Base-by-base conservation (phyloP, 208 protist genomes). In the Acanthamoeba culbertsoni region DNA sequence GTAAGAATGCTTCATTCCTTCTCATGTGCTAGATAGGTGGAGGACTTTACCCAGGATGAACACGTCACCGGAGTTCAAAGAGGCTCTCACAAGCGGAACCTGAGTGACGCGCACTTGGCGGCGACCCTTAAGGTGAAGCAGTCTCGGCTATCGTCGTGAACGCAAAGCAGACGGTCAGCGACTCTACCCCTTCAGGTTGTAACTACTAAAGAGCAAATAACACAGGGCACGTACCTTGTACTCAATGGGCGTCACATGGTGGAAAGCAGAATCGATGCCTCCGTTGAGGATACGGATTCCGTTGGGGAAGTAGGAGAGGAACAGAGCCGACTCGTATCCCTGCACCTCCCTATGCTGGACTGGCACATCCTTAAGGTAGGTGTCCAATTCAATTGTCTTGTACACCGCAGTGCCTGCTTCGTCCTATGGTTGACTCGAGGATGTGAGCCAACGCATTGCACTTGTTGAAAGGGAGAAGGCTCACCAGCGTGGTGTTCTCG, bases 351-450 rank as follows among this genome's bases (percentile, higher is more conserved):
- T 89, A 84, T 97, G 75, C 94, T 98, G 95, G 53, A 96, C 45
- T 65, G 97, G 96, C 5, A 20, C 95, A 62, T 96, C 97, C 26
- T 95, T 94, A 0, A 97, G 77, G 46, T 79, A 88, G 62, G 97
- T 95, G 92, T 98, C 97, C 16, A 98, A 93, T 93, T 98, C 97
- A 23, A 98, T 96, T 12, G 96, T 97, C 91, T 82, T 92, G 86
- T 92, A 92, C 45, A 62, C 86, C 1, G 86, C 86, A 8, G 65
- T 79, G 26, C 86, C 86, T 35, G 86, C 86, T 59, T 92, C 86
- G 33, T 92, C 86, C 86, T 92, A 26, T 55, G n/a, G 68, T 28
- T 16, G n/a, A 20, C 16, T 51, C 55, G 2, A 94, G 63, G 28
- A 91, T 63, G 42, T 37, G 57, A 3, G 84, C 16, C 18, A 79